phyloP scores from a whole-genome alignment of 768 basidiomycete genomes.

The Hygrophorus pudorinus region DNA sequence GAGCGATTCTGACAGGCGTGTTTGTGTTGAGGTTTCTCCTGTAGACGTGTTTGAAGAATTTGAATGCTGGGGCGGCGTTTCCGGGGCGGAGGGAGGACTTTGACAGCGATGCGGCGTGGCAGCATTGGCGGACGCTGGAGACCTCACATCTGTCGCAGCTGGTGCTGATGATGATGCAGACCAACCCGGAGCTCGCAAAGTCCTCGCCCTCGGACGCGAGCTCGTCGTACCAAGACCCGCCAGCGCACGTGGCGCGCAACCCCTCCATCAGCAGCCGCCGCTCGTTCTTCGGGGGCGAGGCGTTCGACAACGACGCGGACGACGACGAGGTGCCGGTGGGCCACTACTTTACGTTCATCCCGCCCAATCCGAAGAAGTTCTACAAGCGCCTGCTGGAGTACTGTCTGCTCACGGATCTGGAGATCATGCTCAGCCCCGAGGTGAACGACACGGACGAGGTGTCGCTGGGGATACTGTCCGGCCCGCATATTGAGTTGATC shows the following conservation, averaged over 20 bases:
- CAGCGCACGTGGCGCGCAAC: slow-evolving; percentile 34
- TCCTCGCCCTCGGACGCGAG: slow-evolving; percentile 52
- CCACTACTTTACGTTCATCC: slow-evolving; percentile 82
- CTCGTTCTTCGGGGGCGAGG: slow-evolving; percentile 39
- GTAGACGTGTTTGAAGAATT: slow-evolving; percentile 85
- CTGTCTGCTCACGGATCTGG: slow-evolving; percentile 78
- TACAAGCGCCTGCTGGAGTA: slow-evolving; percentile 79
- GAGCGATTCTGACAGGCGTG: no score
- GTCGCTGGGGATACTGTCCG: slow-evolving; percentile 80
- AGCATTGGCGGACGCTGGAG: slow-evolving; percentile 75
- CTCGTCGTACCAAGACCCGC: slow-evolving; percentile 32
- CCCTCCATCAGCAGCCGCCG: slow-evolving; percentile 59
- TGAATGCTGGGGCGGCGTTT: slow-evolving; percentile 74
- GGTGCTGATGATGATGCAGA: slow-evolving; percentile 77
- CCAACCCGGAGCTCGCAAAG: slow-evolving; percentile 81
- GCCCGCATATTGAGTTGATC: slow-evolving; percentile 70
- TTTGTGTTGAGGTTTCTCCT: no score
- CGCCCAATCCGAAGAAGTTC: slow-evolving; percentile 75
- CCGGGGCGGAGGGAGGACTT: slow-evolving; percentile 87
- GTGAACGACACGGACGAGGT: slow-evolving; percentile 96
- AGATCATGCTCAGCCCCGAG: slow-evolving; percentile 80
- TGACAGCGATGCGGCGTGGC: slow-evolving; percentile 70
- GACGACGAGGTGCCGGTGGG: slow-evolving; percentile 68
- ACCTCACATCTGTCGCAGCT: slow-evolving; percentile 79
- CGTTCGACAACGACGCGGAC: slow-evolving; percentile 32